Conservation (phyloP, 257 asterid species). For the Scutellaria barbata region DNA sequence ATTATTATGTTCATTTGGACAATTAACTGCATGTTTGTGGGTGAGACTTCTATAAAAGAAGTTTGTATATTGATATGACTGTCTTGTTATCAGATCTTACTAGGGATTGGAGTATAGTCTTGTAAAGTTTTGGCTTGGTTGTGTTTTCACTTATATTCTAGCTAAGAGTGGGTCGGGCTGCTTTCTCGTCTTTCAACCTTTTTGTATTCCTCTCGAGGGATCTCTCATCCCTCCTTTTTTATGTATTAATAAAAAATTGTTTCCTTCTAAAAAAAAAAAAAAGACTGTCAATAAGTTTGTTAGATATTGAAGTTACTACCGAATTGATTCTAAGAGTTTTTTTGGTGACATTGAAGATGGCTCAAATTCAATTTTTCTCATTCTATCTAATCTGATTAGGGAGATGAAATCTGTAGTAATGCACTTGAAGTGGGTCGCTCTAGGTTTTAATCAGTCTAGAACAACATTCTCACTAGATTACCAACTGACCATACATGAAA, state of each 20-base stretch:
- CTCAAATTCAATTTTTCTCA: not conserved
- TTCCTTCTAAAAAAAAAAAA: too few species aligned
- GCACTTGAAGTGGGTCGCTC: constrained; percentile 16
- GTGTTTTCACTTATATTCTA: too few species aligned
- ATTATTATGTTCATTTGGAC: constrained; percentile 5
- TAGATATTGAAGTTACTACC: constrained; percentile 1
- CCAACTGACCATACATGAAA: not conserved
- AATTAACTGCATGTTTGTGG: not conserved
- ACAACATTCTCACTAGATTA: not conserved
- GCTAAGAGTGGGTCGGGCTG: too few species aligned
- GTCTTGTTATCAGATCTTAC: too few species aligned
- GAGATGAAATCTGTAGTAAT: not conserved
- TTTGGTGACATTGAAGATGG: not conserved
- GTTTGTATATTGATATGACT: not conserved
- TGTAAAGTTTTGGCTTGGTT: too few species aligned
- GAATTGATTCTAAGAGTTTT: not conserved
- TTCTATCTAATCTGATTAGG: not conserved
- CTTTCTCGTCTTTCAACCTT: too few species aligned
- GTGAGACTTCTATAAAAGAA: not conserved
- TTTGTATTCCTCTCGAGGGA: too few species aligned
- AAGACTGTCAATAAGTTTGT: not conserved
- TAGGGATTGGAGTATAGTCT: too few species aligned
- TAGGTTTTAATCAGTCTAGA: not conserved
- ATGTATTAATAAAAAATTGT: too few species aligned
- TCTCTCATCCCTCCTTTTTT: too few species aligned